phyloP scores from a whole-genome alignment of 129 eudicot genomes.

The Saposhnikovia divaricata region DNA sequence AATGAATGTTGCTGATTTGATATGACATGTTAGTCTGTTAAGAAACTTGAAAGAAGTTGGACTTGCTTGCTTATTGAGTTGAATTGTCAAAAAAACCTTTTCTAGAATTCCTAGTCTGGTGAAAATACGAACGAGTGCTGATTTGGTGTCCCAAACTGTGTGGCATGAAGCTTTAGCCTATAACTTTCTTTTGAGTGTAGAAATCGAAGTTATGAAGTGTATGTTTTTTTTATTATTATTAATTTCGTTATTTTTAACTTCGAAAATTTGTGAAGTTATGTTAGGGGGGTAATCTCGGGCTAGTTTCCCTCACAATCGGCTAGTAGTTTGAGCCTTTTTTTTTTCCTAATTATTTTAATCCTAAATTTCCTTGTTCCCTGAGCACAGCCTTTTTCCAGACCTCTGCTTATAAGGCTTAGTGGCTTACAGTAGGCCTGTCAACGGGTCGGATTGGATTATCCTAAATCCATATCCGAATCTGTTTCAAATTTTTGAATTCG shows the following conservation, averaged over 20 bases:
- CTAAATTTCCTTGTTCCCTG: too few relatives aligned
- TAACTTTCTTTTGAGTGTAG: not conserved
- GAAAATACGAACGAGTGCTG: not conserved
- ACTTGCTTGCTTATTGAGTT: not conserved
- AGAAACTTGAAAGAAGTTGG: not conserved
- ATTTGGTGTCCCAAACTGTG: not conserved
- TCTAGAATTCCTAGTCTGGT: not conserved
- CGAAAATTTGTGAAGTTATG: not conserved
- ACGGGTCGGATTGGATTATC: too few relatives aligned
- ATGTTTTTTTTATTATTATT: not conserved
- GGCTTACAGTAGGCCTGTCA: too few relatives aligned
- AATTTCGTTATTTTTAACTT: not conserved
- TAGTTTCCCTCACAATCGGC: too few relatives aligned
- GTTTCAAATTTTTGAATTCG: too few relatives aligned
- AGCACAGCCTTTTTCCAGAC: too few relatives aligned
- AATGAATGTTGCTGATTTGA: slow-evolving; percentile 89
- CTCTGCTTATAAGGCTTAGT: too few relatives aligned
- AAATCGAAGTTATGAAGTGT: not conserved
- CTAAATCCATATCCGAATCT: too few relatives aligned
- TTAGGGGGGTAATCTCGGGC: too few relatives aligned
- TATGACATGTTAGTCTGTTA: slow-evolving; percentile 25
- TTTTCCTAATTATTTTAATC: not conserved
- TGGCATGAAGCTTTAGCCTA: not conserved
- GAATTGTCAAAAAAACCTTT: not conserved
- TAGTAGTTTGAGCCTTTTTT: too few relatives aligned